phyloP scores from a whole-genome alignment of 371 early-diverging fungal genomes.

The Gilbertella persicaria region DNA sequence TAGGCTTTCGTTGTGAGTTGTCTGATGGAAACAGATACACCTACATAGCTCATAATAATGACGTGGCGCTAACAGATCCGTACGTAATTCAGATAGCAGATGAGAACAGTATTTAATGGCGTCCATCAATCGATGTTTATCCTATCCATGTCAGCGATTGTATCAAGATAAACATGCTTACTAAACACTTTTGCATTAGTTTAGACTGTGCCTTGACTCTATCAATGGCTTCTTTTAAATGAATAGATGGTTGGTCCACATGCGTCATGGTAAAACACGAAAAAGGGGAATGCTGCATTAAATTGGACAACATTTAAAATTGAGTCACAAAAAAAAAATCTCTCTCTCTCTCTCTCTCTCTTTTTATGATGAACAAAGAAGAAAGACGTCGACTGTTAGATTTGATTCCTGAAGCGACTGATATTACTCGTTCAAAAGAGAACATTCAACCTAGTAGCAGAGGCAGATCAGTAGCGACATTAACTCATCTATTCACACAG shows the following conservation, averaged over 20 bases:
- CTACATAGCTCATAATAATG: constrained; percentile 96
- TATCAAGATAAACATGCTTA: constrained; percentile 38
- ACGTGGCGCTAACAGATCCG: constrained; percentile 88
- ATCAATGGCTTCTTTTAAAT: constrained; percentile 80
- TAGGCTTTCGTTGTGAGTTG: constrained; percentile 1
- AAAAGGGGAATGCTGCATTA: too few species aligned
- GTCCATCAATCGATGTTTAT: constrained; percentile 87
- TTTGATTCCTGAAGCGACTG: too few species aligned
- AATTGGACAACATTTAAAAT: too few species aligned
- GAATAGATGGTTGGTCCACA: constrained; percentile 76
- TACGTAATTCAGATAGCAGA: constrained; percentile 91
- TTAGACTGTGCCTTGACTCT: constrained; percentile 88
- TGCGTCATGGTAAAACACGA: too few species aligned
- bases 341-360: too few species aligned
- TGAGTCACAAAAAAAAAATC: too few species aligned
- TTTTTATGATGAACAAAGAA: too few species aligned
- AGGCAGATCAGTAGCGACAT: constrained; percentile 66
- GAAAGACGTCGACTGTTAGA: too few species aligned
- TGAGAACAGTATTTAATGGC: constrained; percentile 92
- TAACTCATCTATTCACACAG: constrained; percentile 42
- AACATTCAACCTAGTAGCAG: constrained; percentile 73
- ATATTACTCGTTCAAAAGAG: too few species aligned
- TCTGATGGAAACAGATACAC: background rate
- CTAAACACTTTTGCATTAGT: constrained; percentile 88
- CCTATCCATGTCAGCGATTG: constrained; percentile 41